Evolutionary conservation across 2,329 filamentous ascomycete genomes (phyloP).

Genomic region (Fusarium staphyleae): DNA sequence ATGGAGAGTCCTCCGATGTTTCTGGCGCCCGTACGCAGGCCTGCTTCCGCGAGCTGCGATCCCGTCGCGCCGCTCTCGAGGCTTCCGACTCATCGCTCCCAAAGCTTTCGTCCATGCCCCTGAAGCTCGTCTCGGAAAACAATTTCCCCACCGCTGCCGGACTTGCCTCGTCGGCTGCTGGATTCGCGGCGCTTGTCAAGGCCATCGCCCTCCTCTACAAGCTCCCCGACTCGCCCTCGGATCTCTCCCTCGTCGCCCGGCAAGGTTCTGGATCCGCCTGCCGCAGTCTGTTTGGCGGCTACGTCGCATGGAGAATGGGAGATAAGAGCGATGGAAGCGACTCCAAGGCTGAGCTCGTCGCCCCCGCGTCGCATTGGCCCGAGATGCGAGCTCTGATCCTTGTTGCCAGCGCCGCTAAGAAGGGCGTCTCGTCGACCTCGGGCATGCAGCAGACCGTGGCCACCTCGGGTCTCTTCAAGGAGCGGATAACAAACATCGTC

Average conservation of each 20-base stretch:
- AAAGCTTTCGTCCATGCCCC: conserved; percentile 76
- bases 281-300: conserved; percentile 90
- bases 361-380: conserved; percentile 90
- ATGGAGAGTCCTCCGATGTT: conserved; percentile 82
- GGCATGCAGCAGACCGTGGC: conserved; percentile 98
- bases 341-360: conserved; percentile 87
- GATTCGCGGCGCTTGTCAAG: conserved; percentile 75
- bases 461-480: conserved; percentile 86
- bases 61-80: conserved; percentile 80
- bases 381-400: conserved; percentile 92
- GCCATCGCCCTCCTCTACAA: conserved; percentile 93
- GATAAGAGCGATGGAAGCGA: conserved; percentile 79
- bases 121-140: conserved; percentile 93
- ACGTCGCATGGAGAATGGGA: conserved; percentile 93
- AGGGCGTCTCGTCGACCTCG: conserved; percentile 88
- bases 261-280: conserved; percentile 96
- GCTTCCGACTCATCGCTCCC: conserved; percentile 75
- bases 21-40: conserved; percentile 90
- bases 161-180: conserved; percentile 75
- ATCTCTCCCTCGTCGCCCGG: conserved; percentile 86
- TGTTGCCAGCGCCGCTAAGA: conserved; percentile 92
- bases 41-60: conserved; percentile 86
- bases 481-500: conserved; percentile 77
- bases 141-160: conserved; percentile 99
- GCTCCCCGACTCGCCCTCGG: conserved; percentile 79